Percentiles rank a stretch among this genome's conserved stretches.
Conservation (phyloP, 345 rosid species). For the Euphorbia pulcherrima region DNA sequence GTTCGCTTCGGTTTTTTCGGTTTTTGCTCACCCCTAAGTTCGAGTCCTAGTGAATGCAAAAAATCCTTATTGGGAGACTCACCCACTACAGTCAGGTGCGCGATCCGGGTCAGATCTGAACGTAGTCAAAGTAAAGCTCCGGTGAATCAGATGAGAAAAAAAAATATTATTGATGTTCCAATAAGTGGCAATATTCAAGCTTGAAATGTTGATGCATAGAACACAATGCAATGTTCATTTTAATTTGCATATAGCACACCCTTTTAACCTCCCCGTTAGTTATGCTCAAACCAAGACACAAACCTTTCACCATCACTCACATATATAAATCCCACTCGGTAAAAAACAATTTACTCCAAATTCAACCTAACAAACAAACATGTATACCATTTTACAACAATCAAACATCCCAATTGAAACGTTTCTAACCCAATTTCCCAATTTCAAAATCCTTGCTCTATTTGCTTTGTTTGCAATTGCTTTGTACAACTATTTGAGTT, state of each 20-base stretch:
- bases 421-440: background rate
- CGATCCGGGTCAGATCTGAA: too few relatives aligned
- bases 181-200: background rate
- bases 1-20: too few relatives aligned
- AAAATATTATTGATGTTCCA: background rate
- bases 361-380: slow-evolving; percentile 1
- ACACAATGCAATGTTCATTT: background rate
- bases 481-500: background rate
- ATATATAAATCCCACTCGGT: background rate
- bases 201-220: background rate
- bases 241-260: background rate
- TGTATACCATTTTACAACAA: background rate
- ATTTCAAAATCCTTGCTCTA: background rate
- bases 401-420: background rate
- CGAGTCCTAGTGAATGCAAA: too few relatives aligned
- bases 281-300: background rate
- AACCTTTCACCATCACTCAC: background rate
- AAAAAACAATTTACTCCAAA: background rate
- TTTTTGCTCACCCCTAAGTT: too few relatives aligned
- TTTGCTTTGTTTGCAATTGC: background rate
- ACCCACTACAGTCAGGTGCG: too few relatives aligned
- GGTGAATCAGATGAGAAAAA: too few relatives aligned
- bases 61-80: too few relatives aligned
- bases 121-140: too few relatives aligned
- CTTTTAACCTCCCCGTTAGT: background rate